Base-by-base conservation (phyloP, 1,284 basidiomycete species). In the Ustilago cynodontis region DNA sequence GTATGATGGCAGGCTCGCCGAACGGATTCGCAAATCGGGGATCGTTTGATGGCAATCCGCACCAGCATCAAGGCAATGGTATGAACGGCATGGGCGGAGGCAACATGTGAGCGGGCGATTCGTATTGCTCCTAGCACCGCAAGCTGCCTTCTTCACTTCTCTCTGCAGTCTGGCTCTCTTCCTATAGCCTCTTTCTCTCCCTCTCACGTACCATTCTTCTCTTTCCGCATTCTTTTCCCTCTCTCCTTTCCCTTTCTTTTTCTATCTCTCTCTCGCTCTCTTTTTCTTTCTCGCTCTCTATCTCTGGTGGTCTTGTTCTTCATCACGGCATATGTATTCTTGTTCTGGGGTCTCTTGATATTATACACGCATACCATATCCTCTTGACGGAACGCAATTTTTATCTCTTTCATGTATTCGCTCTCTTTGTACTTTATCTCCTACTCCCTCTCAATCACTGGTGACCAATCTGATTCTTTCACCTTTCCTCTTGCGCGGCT, bases 11-110 rank as follows among this genome's bases (percentile, higher is more conserved):
- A 11, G 29, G 61, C 20, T 69, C 74, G 43, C 65, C 74, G 20
- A 64, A 51, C 28, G 62, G 65, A 18, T 77, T 77, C 29, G 65
- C 65, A 13, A 59, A 35, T 22, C 65, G 68, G 3, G 58, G 50
- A 20, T 77, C 69, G 22, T 71, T 69, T n/a, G 74, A 69, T 45
- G 74, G 71, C 39, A 61, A 59, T 20, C 67, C 56, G 29, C 67
- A 67, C 22, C 55, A 45, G 50, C 57, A 65, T 26, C 63, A 57
- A 39, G 65, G 53, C 52, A 66, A 56, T 26, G 60, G 60, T 26
- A 52, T 71, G 51, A 66, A 72, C 61, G 58, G 61, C 50, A 56
- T 67, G 37, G 57, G 65, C 53, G 70, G 71, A 22, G 65, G 65
- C 26, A 61, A 64, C 35, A 68, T 61, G 58, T 73, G 57, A 73